A percentile compares a stretch with the other conserved stretches of the same genome.
phyloP scores from a whole-genome alignment of 169 alveolate genomes.

The Plasmodium cynomolgi region DNA sequence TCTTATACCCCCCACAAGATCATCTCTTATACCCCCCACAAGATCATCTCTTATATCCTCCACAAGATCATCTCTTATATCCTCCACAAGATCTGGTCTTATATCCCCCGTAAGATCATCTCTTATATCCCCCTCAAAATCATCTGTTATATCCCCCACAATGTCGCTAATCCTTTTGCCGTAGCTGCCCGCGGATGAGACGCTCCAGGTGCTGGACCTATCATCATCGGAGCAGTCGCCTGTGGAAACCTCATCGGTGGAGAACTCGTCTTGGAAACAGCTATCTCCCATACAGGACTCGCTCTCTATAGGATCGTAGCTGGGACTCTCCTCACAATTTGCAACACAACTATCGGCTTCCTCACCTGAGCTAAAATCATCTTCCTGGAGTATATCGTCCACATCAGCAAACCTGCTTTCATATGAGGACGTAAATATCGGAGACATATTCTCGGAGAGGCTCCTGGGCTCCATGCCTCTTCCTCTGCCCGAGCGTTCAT shows the following conservation, averaged over 20 bases:
- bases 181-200: neutral
- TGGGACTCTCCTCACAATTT: neutral
- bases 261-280: neutral
- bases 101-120: no score
- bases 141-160: neutral
- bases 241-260: neutral
- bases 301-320: neutral
- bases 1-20: neutral
- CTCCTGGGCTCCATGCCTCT: neutral
- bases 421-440: neutral
- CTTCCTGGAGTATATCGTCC: neutral
- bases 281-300: neutral
- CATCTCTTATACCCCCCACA: neutral
- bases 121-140: no score
- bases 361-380: neutral
- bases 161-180: neutral
- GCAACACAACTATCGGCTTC: neutral
- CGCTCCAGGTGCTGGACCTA: neutral
- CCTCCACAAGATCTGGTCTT: neutral
- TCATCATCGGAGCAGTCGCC: neutral
- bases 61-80: neutral
- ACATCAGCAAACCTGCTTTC: neutral
- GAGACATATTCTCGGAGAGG: neutral
- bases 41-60: neutral
- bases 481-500: neutral